Evolutionary conservation across 768 basidiomycete genomes (phyloP).

Genomic region (Hemileccinum impolitum): DNA sequence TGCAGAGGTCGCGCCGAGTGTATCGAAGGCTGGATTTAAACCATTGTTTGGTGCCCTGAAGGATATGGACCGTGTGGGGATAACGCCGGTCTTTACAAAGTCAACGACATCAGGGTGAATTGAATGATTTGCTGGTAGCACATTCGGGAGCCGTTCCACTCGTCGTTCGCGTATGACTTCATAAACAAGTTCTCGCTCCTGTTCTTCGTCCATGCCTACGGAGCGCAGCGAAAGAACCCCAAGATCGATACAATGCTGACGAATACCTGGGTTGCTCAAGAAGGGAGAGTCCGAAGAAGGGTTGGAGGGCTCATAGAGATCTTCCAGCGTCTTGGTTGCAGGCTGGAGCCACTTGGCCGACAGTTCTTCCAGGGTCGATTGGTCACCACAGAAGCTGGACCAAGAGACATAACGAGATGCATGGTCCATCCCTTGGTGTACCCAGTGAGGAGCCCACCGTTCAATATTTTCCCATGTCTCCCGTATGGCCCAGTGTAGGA

Average conservation of each 20-base stretch:
- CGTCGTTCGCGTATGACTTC: conserved; percentile 41
- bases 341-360: conserved; percentile 36
- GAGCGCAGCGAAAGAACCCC: not conserved
- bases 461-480: conserved; percentile 42
- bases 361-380: conserved; percentile 1
- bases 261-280: conserved; percentile 19
- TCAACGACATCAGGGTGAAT: conserved; percentile 13
- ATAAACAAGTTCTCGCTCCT: conserved; percentile 42
- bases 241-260: conserved; percentile 4
- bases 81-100: conserved; percentile 26
- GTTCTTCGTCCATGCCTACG: conserved; percentile 19
- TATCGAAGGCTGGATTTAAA: conserved; percentile 17
- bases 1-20: conserved; percentile 3
- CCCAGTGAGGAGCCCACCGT: conserved; percentile 39
- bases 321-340: conserved; percentile 36
- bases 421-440: conserved; percentile 39
- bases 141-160: conserved; percentile 32
- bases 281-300: conserved; percentile 9
- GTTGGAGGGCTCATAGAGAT: conserved; percentile 29
- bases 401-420: conserved; percentile 22
- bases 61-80: conserved; percentile 2
- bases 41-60: conserved; percentile 1
- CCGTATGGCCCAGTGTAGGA: conserved; percentile 43
- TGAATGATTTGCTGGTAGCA: conserved; percentile 15
- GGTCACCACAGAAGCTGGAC: conserved; percentile 11